Conservation (phyloP, 2,329 filamentous ascomycete species). For the Colletotrichum paranaense region DNA sequence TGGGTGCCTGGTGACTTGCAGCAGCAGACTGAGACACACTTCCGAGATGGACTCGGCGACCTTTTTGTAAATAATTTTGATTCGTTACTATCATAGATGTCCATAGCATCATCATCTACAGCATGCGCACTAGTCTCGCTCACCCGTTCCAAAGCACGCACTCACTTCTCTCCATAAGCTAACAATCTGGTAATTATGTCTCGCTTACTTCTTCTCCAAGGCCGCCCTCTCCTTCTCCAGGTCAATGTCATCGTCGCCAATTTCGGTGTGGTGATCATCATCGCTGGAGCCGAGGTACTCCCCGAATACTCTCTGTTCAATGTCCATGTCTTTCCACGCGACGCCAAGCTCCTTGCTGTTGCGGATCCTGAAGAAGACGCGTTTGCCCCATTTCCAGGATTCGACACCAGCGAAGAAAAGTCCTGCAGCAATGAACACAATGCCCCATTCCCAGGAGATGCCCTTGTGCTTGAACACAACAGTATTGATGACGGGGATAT, state of each 20-base stretch:
- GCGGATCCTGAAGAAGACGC: conserved; percentile 59
- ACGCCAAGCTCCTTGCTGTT: conserved; percentile 17
- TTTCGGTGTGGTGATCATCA: neutral
- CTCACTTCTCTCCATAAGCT: neutral
- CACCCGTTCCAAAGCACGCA: neutral
- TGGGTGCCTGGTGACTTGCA: neutral
- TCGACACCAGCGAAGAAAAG: conserved; percentile 75
- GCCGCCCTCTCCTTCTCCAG: neutral
- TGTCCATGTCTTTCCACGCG: conserved; percentile 50
- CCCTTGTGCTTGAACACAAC: conserved; percentile 70
- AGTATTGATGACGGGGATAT: conserved; percentile 70
- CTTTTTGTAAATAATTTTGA: neutral
- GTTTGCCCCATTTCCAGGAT: conserved; percentile 75
- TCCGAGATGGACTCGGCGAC: too few relatives aligned
- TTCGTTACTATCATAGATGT: neutral
- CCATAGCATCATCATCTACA: neutral
- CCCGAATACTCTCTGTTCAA: conserved; percentile 53
- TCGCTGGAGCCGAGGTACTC: conserved; percentile 44
- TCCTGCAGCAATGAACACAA: conserved; percentile 50
- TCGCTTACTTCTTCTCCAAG: neutral
- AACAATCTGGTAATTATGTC: neutral
- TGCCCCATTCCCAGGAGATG: conserved; percentile 72
- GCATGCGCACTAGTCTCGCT: neutral
- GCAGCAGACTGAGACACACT: neutral
- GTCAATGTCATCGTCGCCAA: neutral